These are phyloP conservation scores for Clonostachys byssicola DNA, from an alignment of 2,329 filamentous ascomycete species.

Conservation along the genomic window DNA sequence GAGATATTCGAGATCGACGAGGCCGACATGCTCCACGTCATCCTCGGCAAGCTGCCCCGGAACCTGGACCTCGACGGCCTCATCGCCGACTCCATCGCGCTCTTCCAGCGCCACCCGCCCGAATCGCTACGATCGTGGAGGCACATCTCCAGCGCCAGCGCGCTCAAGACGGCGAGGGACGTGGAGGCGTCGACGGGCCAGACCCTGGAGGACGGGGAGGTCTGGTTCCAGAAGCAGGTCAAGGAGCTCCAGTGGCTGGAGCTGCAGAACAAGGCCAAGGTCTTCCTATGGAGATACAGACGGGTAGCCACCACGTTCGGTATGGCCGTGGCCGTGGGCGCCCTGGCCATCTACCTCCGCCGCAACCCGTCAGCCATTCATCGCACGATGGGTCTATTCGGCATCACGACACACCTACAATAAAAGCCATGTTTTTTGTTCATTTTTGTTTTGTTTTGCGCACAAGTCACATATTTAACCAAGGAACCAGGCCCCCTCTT, in stretches of 20 bases:
- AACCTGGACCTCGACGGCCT: conserved; percentile 77
- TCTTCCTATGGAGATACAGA: conserved; percentile 58
- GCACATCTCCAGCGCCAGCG: conserved; percentile 69
- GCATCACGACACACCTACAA: too few species aligned
- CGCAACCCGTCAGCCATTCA: conserved; percentile 31
- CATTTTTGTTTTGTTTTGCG: too few species aligned
- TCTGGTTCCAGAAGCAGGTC: conserved; percentile 67
- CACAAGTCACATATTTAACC: too few species aligned
- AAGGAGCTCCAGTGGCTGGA: conserved; percentile 68
- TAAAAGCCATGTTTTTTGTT: too few species aligned
- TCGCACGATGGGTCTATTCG: conserved; percentile 16
- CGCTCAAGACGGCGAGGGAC: conserved; percentile 75
- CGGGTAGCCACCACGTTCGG: conserved; percentile 58
- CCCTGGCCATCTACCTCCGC: conserved; percentile 64
- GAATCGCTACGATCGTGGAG: conserved; percentile 69
- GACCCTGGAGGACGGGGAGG: conserved; percentile 60
- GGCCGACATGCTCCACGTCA: conserved; percentile 87
- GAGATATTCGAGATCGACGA: conserved; percentile 92
- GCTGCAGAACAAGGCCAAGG: conserved; percentile 17
- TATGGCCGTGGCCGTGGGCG: conserved; percentile 61
- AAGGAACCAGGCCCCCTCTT: too few species aligned
- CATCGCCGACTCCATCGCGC: conserved; percentile 58
- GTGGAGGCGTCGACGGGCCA: conserved; percentile 44
- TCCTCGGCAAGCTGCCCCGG: conserved; percentile 80
- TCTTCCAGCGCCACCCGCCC: conserved; percentile 68